These are phyloP conservation scores for Syzygium syzygioides DNA, from an alignment of 441 rosid species.

Conservation along the genomic window DNA sequence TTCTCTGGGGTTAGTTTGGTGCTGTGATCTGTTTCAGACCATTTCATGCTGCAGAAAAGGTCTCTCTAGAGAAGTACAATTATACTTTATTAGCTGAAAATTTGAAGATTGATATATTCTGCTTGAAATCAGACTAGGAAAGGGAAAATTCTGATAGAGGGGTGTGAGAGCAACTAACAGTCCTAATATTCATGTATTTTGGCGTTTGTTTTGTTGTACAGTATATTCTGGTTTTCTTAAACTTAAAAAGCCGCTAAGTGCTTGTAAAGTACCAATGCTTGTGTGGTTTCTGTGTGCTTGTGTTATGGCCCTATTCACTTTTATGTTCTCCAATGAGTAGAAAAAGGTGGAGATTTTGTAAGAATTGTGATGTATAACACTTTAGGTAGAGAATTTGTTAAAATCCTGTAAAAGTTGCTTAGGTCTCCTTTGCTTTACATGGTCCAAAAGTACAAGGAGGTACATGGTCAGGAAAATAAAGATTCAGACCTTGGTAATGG, in stretches of 20 bases:
- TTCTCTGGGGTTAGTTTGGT: neutral
- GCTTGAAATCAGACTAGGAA: neutral
- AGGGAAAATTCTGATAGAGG: neutral
- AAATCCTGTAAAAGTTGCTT: neutral
- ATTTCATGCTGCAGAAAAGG: neutral
- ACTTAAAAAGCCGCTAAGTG: neutral
- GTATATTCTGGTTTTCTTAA: neutral
- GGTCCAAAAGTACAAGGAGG: neutral
- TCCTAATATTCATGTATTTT: neutral
- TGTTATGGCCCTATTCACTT: neutral
- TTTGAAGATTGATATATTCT: neutral
- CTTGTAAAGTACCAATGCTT: neutral
- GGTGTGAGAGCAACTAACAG: neutral
- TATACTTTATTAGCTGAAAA: neutral
- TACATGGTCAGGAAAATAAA: neutral
- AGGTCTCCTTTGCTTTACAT: neutral
- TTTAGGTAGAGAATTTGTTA: neutral
- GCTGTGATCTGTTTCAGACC: neutral
- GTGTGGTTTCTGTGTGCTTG: neutral
- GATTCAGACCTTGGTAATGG: neutral
- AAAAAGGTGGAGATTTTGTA: neutral
- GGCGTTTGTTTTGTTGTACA: neutral
- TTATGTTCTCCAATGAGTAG: neutral
- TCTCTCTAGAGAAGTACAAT: neutral
- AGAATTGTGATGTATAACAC: neutral